Conservation (phyloP, 345 rosid species). For the Durio zibethinus region DNA sequence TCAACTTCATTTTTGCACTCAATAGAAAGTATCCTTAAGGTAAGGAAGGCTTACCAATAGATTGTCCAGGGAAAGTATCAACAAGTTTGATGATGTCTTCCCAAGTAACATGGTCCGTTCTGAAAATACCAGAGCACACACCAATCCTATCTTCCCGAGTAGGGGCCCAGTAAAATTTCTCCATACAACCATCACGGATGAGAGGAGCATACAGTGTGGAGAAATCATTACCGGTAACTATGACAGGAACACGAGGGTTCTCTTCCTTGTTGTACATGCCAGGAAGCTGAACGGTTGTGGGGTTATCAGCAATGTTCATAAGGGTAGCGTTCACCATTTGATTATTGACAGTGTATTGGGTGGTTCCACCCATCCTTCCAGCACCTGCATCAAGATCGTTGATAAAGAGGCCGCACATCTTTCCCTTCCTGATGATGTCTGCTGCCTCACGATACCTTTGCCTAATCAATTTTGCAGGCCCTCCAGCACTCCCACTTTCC, state of each 20-base stretch:
- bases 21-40: background rate
- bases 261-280: constrained; percentile 99
- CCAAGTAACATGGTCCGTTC: constrained; percentile 42
- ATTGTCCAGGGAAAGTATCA: constrained; percentile 91
- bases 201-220: constrained; percentile 94
- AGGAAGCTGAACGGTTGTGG: constrained; percentile 89
- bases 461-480: constrained; percentile 86
- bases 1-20: background rate
- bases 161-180: constrained; percentile 99
- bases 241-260: constrained; percentile 87
- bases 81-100: constrained; percentile 73
- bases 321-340: constrained; percentile 99
- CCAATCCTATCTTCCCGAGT: constrained; percentile 90
- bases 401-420: constrained; percentile 94
- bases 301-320: constrained; percentile 98
- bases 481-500: constrained; percentile 95
- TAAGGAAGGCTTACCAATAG: constrained; percentile 52
- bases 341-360: constrained; percentile 96
- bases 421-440: constrained; percentile 85
- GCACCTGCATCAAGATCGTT: constrained; percentile 98
- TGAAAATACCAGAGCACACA: constrained; percentile 82
- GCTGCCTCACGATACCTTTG: constrained; percentile 98
- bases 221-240: constrained; percentile 96
- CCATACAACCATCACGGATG: constrained; percentile 99
- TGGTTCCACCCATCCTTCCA: constrained; percentile 92